These are phyloP conservation scores for Selaginella tamariscina DNA, from an alignment of 75 land plant genomes.

Conservation along the genomic window DNA sequence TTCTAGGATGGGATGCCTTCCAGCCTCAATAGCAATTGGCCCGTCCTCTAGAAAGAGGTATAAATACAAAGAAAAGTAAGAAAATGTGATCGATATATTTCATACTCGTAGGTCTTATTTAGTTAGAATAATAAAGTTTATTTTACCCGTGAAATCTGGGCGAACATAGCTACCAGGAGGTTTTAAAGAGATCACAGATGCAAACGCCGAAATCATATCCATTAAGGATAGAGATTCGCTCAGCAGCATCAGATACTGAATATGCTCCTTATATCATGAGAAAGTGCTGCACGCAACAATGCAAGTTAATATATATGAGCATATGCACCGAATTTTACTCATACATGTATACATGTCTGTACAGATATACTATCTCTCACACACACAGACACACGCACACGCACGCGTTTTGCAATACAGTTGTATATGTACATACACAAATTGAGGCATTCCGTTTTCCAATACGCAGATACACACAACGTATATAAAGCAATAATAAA, in stretches of 20 bases:
- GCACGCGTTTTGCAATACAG: too few species aligned
- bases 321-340: too few species aligned
- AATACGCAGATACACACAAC: not conserved
- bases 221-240: slow-evolving; percentile 87
- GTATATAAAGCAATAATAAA: slow-evolving; percentile 18
- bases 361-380: too few species aligned
- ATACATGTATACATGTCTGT: too few species aligned
- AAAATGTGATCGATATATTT: not conserved
- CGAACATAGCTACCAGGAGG: slow-evolving; percentile 63
- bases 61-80: not conserved
- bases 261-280: slow-evolving; percentile 67
- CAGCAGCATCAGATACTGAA: slow-evolving; percentile 61
- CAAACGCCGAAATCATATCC: slow-evolving; percentile 99
- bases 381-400: too few species aligned
- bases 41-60: slow-evolving; percentile 43
- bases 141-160: slow-evolving; percentile 80
- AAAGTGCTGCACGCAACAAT: slow-evolving; percentile 40
- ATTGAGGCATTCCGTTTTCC: too few species aligned
- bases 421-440: too few species aligned
- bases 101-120: too few species aligned
- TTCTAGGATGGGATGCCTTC: slow-evolving; percentile 90
- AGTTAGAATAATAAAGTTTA: too few species aligned
- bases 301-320: too few species aligned
- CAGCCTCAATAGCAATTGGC: slow-evolving; percentile 87
- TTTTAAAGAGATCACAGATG: slow-evolving; percentile 62